phyloP scores from a whole-genome alignment of 140 eudicot genomes.

The Flaveria floridana region DNA sequence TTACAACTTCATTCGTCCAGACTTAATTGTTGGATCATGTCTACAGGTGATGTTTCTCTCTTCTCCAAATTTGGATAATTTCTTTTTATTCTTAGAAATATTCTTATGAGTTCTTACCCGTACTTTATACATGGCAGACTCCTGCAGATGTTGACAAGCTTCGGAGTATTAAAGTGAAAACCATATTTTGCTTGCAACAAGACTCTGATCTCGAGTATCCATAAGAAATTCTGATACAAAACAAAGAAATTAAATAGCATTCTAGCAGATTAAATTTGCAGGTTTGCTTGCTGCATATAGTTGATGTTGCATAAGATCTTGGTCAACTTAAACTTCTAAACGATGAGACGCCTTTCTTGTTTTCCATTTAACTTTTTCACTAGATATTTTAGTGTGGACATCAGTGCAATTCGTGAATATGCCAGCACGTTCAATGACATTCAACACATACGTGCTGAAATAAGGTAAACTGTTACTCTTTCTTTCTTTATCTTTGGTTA shows the following conservation, averaged over 20 bases:
- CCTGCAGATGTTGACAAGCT: slow-evolving; percentile 94
- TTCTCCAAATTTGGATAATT: not conserved
- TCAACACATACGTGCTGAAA: slow-evolving; percentile 89
- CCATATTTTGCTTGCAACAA: slow-evolving; percentile 89
- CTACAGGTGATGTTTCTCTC: slow-evolving; percentile 66
- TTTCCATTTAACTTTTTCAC: slow-evolving; percentile 40
- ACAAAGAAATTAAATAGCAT: slow-evolving; percentile 16
- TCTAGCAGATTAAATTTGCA: not conserved
- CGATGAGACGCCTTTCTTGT: slow-evolving; percentile 24
- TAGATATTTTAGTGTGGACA: slow-evolving; percentile 92
- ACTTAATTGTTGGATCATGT: slow-evolving; percentile 93
- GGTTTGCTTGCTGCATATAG: slow-evolving; percentile 6
- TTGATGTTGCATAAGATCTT: slow-evolving; percentile 5
- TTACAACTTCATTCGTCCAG: slow-evolving; percentile 90
- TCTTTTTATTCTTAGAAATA: not conserved
- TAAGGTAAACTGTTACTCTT: slow-evolving; percentile 55
- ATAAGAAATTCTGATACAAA: slow-evolving; percentile 18
- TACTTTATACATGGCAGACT: slow-evolving; percentile 50
- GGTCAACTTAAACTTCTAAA: slow-evolving; percentile 1
- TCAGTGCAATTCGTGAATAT: slow-evolving; percentile 72
- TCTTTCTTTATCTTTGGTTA: too few relatives aligned
- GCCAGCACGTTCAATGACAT: slow-evolving; percentile 67
- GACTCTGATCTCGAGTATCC: slow-evolving; percentile 99
- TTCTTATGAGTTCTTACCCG: slow-evolving; percentile 16
- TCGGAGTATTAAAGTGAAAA: slow-evolving; percentile 67